A percentile compares a stretch with the other conserved stretches of the same genome.
These are phyloP conservation scores for Saccharomycopsis sp. DNA, from an alignment of 805 yeast genomes.

Conservation along the genomic window DNA sequence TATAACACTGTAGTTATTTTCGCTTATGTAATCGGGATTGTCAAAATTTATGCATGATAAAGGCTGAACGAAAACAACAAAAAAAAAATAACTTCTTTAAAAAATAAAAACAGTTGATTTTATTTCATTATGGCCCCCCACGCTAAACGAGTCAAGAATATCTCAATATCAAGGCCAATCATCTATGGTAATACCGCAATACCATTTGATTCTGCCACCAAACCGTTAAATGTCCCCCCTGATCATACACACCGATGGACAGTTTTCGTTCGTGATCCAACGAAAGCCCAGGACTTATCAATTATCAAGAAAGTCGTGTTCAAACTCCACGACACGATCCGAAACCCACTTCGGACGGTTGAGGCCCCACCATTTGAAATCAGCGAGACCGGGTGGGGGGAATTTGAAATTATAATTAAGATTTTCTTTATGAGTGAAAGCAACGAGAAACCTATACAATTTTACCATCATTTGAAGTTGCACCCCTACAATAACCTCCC, in stretches of 20 bases:
- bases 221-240: constrained; percentile 58
- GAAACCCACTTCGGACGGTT: constrained; percentile 74
- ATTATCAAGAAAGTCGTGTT: constrained; percentile 86
- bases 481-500: constrained; percentile 64
- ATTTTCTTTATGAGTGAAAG: constrained; percentile 82
- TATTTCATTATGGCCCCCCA: neutral
- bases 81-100: neutral
- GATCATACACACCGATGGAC: constrained; percentile 98
- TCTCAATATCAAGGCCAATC: constrained; percentile 71
- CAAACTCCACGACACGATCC: constrained; percentile 92
- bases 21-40: too few relatives aligned
- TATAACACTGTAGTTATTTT: too few relatives aligned
- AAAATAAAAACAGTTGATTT: constrained; percentile 15
- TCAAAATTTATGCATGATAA: too few relatives aligned
- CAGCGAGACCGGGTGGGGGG: constrained; percentile 99
- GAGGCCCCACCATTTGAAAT: constrained; percentile 92
- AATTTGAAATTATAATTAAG: constrained; percentile 86
- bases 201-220: constrained; percentile 47
- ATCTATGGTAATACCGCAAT: constrained; percentile 76
- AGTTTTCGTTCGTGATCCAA: constrained; percentile 78
- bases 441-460: constrained; percentile 76
- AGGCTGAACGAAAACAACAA: neutral
- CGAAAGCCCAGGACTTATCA: constrained; percentile 65
- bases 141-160: constrained; percentile 36
- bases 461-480: constrained; percentile 83